Percentiles rank a stretch among this genome's conserved stretches.
These are phyloP conservation scores for Suhomyces wounanorum DNA, from an alignment of 1,139 yeast genomes.

Conservation along the genomic window DNA sequence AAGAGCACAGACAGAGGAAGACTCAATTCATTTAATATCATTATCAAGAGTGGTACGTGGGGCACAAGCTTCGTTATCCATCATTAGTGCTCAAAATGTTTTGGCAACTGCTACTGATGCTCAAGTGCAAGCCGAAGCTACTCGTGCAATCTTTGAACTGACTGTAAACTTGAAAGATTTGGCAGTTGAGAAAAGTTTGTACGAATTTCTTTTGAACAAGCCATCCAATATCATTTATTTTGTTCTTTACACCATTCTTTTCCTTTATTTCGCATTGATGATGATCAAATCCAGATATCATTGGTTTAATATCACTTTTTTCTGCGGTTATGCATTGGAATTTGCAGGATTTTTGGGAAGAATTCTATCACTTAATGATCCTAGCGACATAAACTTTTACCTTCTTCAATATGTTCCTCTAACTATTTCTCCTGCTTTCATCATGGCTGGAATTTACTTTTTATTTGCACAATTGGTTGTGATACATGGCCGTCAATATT, in stretches of 20 bases:
- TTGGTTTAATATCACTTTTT: slow-evolving; percentile 72
- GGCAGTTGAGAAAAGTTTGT: slow-evolving; percentile 30
- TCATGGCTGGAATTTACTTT: slow-evolving; percentile 86
- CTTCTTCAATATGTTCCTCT: slow-evolving; percentile 68
- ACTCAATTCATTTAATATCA: slow-evolving; percentile 13
- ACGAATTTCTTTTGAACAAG: slow-evolving; percentile 23
- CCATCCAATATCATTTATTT: slow-evolving; percentile 38
- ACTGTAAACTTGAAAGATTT: slow-evolving; percentile 36
- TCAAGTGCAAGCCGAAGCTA: slow-evolving; percentile 30
- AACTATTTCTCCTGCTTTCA: slow-evolving; percentile 84
- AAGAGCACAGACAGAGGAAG: slow-evolving; percentile 15
- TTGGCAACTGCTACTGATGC: slow-evolving; percentile 43
- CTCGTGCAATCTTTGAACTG: slow-evolving; percentile 32
- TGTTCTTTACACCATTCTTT: slow-evolving; percentile 27
- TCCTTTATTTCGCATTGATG: slow-evolving; percentile 28
- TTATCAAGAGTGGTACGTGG: slow-evolving; percentile 35
- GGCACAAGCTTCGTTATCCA: slow-evolving; percentile 40
- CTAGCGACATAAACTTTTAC: slow-evolving; percentile 47
- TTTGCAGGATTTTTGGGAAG: slow-evolving; percentile 73
- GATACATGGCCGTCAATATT: slow-evolving; percentile 63
- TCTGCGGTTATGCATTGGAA: slow-evolving; percentile 64
- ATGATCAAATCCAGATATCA: slow-evolving; percentile 53
- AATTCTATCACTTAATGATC: slow-evolving; percentile 41
- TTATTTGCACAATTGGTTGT: slow-evolving; percentile 72
- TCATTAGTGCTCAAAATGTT: slow-evolving; percentile 35